Conservation (phyloP, 257 asterid genomes). For the Solanum dulcamara region DNA sequence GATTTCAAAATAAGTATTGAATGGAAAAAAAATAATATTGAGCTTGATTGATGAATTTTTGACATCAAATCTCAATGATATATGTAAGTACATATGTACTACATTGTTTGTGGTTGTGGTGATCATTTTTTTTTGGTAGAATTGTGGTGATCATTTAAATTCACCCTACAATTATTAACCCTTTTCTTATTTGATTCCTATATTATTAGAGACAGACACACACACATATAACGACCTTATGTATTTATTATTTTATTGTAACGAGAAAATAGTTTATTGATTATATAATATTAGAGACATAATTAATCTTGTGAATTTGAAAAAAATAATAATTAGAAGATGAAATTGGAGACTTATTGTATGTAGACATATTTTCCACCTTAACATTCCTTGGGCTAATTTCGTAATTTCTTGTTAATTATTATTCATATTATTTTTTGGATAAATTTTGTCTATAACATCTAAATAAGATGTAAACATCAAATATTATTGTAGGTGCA, state of each 20-base stretch:
- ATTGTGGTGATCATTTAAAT: background rate
- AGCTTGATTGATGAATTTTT: constrained; percentile 1
- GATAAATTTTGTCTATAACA: no score
- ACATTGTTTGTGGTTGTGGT: background rate
- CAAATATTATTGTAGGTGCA: background rate
- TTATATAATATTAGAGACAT: no score
- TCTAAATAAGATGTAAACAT: no score
- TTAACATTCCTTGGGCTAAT: background rate
- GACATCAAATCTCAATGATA: background rate
- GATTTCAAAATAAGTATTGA: background rate
- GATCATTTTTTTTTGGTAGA: no score
- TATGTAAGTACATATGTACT: background rate
- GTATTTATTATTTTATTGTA: no score
- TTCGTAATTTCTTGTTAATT: no score
- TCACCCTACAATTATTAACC: background rate
- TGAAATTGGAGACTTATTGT: no score
- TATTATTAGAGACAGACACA: background rate
- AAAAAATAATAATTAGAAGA: no score
- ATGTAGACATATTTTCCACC: background rate
- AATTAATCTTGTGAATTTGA: no score
- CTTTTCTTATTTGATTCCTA: background rate
- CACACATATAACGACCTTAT: background rate
- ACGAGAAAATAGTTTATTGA: no score
- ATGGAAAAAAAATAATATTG: background rate
- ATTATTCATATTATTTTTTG: no score